Evolutionary conservation across 768 basidiomycete species (phyloP).

Genomic region (Crepidotus variabilis): DNA sequence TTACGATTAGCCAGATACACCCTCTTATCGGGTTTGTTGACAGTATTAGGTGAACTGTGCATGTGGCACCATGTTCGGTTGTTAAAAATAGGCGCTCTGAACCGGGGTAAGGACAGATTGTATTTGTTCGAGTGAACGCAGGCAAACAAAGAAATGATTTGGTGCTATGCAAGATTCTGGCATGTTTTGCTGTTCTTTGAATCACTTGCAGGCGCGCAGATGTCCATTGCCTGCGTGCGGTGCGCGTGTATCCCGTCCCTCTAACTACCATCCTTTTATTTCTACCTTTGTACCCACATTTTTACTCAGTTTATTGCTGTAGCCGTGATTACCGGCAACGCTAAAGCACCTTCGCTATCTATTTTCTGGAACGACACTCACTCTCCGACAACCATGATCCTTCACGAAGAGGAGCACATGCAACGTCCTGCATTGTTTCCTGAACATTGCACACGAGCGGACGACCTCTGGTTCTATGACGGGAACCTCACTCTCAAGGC

Average conservation of each 20-base stretch:
- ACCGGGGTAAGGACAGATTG: background rate
- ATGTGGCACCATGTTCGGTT: background rate
- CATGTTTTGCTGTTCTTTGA: background rate
- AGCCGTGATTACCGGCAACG: background rate
- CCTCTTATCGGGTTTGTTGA: no score
- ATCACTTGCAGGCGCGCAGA: background rate
- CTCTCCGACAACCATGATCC: background rate
- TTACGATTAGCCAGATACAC: no score
- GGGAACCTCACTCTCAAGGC: constrained; percentile 36
- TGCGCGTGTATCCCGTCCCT: background rate
- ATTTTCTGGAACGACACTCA: background rate
- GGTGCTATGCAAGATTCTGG: background rate
- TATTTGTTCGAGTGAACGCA: background rate
- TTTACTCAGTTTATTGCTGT: background rate
- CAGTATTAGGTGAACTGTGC: no score
- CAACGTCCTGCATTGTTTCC: background rate
- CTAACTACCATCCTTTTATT: background rate
- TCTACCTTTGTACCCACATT: background rate
- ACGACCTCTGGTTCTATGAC: constrained; percentile 34
- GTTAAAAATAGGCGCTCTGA: background rate
- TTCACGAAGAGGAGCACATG: background rate
- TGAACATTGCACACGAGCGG: constrained; percentile 10
- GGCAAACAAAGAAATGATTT: background rate
- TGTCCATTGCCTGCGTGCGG: background rate
- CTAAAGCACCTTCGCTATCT: background rate